Base-by-base conservation (phyloP, 352 stramenopile genomes). In the Phytophthora sojae region DNA sequence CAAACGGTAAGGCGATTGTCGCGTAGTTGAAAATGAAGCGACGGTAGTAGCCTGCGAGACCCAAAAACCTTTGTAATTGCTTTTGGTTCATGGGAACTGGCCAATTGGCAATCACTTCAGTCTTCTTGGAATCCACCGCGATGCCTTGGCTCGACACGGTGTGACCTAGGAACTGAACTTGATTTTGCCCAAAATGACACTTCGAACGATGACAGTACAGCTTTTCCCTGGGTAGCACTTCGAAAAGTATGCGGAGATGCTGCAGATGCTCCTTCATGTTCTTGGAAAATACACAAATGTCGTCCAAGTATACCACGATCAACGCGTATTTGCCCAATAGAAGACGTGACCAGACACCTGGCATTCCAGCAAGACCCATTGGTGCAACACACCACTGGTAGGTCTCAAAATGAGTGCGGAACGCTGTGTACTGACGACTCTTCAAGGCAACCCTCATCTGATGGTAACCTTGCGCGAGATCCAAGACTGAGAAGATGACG, bases 301-400 rank as follows among this genome's bases (percentile, higher is more conserved):
- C 76, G 30, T 83, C 74, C 3, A 82, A 32, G 23, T 80, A 83
- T 1, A 80, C 71, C 14, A 83, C 69, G 25, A 88, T 53, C 57
- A 81, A 85, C 14, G 4, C n/a, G 21, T 66, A 71, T 12, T 71
- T 64, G 0, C n/a, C 68, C 21, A 88, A 81, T 0, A 81, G 47
- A 2, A 82, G 49, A n/a, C 71, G 74, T 8, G 75, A 79, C 77
- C 69, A 88, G 6, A 76, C 64, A 29, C 71, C 69, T 11, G 75
- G 75, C 75, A 85, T 88, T 32, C 75, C 75, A 19, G 55, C 52
- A 7, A 88, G 23, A 21, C 77, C 71, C 68, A 88, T 82, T 14
- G 70, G 79, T 21, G 70, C 74, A 12, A 84, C 71, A 63, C 63
- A 81, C 72, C 73, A 84, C 35, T 86, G 73, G 66, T 81, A 80